Base-by-base conservation (phyloP, 2,329 filamentous ascomycete genomes). In the Diaporthe eres region DNA sequence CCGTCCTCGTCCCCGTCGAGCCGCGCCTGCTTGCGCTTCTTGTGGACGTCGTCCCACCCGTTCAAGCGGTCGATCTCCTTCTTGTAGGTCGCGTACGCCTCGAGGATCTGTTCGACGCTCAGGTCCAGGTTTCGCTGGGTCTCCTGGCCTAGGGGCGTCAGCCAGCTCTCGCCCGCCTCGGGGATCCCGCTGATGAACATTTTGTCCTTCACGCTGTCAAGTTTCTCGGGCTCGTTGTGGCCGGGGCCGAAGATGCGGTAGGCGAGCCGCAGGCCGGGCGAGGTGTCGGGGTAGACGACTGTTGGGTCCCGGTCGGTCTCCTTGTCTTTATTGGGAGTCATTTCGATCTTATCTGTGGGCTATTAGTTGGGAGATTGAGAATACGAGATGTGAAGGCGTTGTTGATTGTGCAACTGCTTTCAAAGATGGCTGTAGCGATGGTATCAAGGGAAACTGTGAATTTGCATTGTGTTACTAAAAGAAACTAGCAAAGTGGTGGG, bases 201-300 rank as follows among this genome's bases (percentile, higher is more conserved):
- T 0, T 42, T 19, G 13, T 42, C 4, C 9, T 57, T 42, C 5
- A 42, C 42, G 28, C 15, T 10, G 7, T 67, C 39, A 10, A 73
- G 53, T 5, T 15, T 2, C 31, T 73, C 31, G 34, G 28, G n/a
- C n/a, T 39, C 25, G 28, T 19, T 15, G 17, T 51, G 42, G 8
- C 74, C 74, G 12, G 74, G 74, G 42, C 68, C 51, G 53, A 75
- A 75, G 60, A 75, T 61, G 70, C 74, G 74, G 44, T 75, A 75
- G 70, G 74, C 74, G n/a, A 49, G 12, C 53, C 15, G 13, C 51
- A 75, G 74, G n/a, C 58, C 4, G 13, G 70, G 58, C 9, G 74
- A 73, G 28, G 25, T 53, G 37, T 19, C 13, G 2, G 70, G 74
- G 28, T 60, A 72, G 58, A 39, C 60, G 15, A 47, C 70, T 8